Base-by-base conservation (phyloP, 192 early-diverging fungal species). In the Helicostylum pulchrum region DNA sequence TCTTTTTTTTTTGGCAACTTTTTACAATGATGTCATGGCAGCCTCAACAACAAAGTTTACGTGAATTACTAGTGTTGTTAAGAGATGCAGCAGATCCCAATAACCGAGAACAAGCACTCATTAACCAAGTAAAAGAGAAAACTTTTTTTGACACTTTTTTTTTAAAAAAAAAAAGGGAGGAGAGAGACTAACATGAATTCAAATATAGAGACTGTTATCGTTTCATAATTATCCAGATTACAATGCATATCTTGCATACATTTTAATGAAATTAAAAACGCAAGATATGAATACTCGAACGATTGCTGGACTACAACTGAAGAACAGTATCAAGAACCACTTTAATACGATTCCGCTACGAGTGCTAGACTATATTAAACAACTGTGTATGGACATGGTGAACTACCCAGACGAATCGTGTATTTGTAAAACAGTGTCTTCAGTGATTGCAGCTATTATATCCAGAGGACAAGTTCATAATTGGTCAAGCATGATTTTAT, bases 361-460 rank as follows among this genome's bases (percentile, higher is more conserved):
- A 32, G 85, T 88, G 21, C 44, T 64, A 12, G 53, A 56, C 7
- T 34, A 64, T 32, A 32, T 70, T 15, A 63, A 70, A 23, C 12
- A 46, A 11, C 20, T 7, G n/a, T 63, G 59, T 48, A 21, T 15
- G n/a, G 7, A 20, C 5, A 75, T 26, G 73, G 85, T 67, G 83
- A 96, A 30, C 86, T 26, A 2, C 2, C 26, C 26, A 2, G 26
- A 26, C 26, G 26, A 26, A 26, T 26, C 26, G 0, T 26, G 89
- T 43, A 84, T 48, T 17, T 48, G 3, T 4, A 19, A 83, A 62
- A 89, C 90, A 17, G 81, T 93, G 32, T 92, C 89, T 47, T 91
- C 86, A 20, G 85, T 97, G 52, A 88, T 98, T 59, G 89, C 96
- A 7, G 91, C 90, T n/a, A 82, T 97, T 26, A 77, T 93, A 34